Conservation (phyloP, 164 flowering plant species). For the Saururus chinensis region DNA sequence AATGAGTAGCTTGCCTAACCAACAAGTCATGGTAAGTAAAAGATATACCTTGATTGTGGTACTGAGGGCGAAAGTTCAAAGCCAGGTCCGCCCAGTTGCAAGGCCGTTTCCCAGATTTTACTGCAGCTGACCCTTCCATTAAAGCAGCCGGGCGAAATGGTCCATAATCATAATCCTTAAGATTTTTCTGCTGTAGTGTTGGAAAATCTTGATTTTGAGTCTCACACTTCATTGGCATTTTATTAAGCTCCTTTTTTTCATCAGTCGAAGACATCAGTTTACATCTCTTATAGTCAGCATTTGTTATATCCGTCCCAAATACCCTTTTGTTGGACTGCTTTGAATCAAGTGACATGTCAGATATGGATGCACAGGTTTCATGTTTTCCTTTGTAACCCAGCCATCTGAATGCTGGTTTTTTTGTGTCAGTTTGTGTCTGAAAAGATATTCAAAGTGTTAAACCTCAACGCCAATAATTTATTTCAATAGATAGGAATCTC, state of each 20-base stretch:
- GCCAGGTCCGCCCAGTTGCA: constrained; percentile 68
- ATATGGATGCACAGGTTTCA: constrained; percentile 3
- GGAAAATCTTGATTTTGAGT: constrained; percentile 12
- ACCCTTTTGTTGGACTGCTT: constrained; percentile 41
- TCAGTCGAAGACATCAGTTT: constrained; percentile 19
- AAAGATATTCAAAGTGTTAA: constrained; percentile 1
- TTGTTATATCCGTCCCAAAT: constrained; percentile 78
- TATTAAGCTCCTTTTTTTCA: constrained; percentile 3
- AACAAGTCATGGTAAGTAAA: not conserved
- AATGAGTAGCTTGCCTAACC: not conserved
- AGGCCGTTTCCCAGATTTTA: constrained; percentile 15
- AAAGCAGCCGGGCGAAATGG: constrained; percentile 63
- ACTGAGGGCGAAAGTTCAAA: constrained; percentile 52
- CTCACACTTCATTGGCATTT: constrained; percentile 23
- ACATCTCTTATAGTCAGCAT: constrained; percentile 38
- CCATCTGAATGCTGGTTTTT: constrained; percentile 93
- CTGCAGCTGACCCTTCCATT: constrained; percentile 20
- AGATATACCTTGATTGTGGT: constrained; percentile 78
- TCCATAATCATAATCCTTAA: constrained; percentile 57
- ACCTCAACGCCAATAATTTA: not conserved
- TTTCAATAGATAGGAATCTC: not conserved
- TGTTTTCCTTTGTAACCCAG: constrained; percentile 41
- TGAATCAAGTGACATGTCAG: constrained; percentile 4
- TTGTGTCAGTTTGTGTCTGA: constrained; percentile 63
- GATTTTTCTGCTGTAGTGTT: constrained; percentile 14